Base-by-base conservation (phyloP, 2,329 filamentous ascomycete genomes). In the Microdochium trichocladiopsis region DNA sequence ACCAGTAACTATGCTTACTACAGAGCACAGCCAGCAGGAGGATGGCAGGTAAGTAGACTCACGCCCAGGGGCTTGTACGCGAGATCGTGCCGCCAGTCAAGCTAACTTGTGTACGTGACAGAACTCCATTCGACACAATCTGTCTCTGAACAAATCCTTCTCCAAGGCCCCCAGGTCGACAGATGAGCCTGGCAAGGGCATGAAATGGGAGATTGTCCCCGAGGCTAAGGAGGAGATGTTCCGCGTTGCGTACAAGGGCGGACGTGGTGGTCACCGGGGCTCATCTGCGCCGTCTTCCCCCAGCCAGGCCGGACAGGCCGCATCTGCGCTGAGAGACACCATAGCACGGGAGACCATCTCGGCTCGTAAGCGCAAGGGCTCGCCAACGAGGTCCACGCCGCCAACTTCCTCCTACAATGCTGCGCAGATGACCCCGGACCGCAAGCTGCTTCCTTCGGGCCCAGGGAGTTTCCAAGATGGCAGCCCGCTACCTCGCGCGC, bases 81-180 rank as follows among this genome's bases (percentile, higher is more conserved):
- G 18, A 22, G 9, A 21, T 22, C 18, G 41, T 45, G 18, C 24
- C 55, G 49, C 51, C 43, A 24, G 28, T 14, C 14, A 14, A 31
- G 8, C 28, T 31, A 31, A 31, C 28, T 8, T 8, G 8, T 21
- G 24, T 48, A 21, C 21, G 22, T 50, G n/a, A 31, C 62, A 90
- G 83, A 99, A 99, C 67, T 96, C 91, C 0, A 99, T 99, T 59
- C 86, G 94, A 12, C 94, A 99, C 67, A 99, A 99, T 61, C 71
- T 99, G 14, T 97, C 94, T 1, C 72, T 99, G 43, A 97, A 95
- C 69, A 96, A 96, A 66, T 84, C 87, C 0, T 99, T 99, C 63
- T 86, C 91, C 61, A 99, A 99, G 69, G 88, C 96, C 9, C 88
- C 94, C 2, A 86, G 94, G 48, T 86, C 89, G 16, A 96, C 91